phyloP scores from a whole-genome alignment of 1,139 yeast genomes.

The Pichia sp. region DNA sequence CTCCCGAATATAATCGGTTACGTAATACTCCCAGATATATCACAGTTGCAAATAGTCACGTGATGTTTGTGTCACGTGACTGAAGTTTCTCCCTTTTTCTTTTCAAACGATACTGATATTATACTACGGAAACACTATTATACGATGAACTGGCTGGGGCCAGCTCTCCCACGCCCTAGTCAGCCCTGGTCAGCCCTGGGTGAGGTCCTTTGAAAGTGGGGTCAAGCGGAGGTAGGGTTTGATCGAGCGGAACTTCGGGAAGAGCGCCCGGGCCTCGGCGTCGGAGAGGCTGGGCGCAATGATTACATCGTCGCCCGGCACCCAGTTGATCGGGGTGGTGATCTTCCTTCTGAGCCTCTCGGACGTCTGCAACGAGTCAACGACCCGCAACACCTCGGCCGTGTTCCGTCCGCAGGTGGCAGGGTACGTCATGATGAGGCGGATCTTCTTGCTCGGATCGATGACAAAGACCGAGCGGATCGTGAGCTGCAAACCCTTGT shows the following conservation, averaged over 20 bases:
- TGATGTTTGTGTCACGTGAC: too few relatives aligned
- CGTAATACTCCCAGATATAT: too few relatives aligned
- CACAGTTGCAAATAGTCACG: too few relatives aligned
- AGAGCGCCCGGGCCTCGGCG: constrained; percentile 66
- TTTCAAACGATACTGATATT: too few relatives aligned
- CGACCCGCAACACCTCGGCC: constrained; percentile 77
- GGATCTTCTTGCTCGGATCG: constrained; percentile 71
- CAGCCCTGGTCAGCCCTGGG: not conserved
- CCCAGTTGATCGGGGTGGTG: constrained; percentile 86
- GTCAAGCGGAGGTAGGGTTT: constrained; percentile 74
- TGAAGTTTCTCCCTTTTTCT: too few relatives aligned
- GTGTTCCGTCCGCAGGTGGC: constrained; percentile 87
- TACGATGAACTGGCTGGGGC: not conserved
- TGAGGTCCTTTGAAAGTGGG: constrained; percentile 21
- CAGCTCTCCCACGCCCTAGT: too few relatives aligned
- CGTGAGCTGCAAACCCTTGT: constrained; percentile 60
- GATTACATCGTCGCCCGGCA: constrained; percentile 81
- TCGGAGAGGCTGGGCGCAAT: constrained; percentile 70
- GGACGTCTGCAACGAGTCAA: constrained; percentile 75
- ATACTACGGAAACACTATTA: too few relatives aligned
- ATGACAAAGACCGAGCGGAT: constrained; percentile 80
- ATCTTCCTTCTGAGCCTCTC: constrained; percentile 54
- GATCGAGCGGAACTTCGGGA: constrained; percentile 72
- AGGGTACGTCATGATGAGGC: constrained; percentile 74
- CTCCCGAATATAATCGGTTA: too few relatives aligned